Base-by-base conservation (phyloP, 2,329 filamentous ascomycete species). In the Ophiocordyceps camponoti-floridani region DNA sequence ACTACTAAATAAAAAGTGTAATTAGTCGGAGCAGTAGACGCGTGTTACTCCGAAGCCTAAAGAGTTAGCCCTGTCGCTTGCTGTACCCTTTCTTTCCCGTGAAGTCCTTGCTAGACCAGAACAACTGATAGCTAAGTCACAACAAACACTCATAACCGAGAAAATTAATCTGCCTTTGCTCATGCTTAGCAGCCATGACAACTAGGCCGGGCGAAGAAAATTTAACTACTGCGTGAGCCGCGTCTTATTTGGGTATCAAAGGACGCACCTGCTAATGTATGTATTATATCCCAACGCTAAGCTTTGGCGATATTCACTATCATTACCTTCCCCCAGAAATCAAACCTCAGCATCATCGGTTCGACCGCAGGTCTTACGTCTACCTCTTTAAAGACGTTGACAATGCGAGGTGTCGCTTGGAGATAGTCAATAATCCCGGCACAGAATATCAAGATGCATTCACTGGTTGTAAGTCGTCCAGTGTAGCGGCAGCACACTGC, bases 401-500 rank as follows among this genome's bases (percentile, higher is more conserved):
- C 48, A 73, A 79, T 52, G 70, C 76, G 48, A 71, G 75, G 48
- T 80, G 80, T 50, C 79, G 83, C 51, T 65, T 88, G 50, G 84
- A 88, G 61, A 67, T 88, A 49, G 83, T 83, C 40, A 89, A 88
- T 54, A 68, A 79, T 52, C 73, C 81, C 9, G 83, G 83, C 44
- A 80, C 76, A 3, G 73, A 82, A 1, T 72, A 82, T n/a, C 83
- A 88, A 56, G 83, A 88, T 65, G 82, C 82, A 11, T 85, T 88
- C 56, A 73, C 77, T 51, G 84, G 84, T 56, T 77, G 81, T 85
- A 65, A 69, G 81, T 19, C n/a, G 14, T 12, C 10, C 14, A 8
- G 7, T 28, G 8, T 14, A 16, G 16, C 27, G 14, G 11, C 16
- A 26, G n/a, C 16, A 18, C 12, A 16, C 18, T 12, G 19, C 12